Percentiles rank a stretch among this genome's conserved stretches.
Evolutionary conservation across 2,329 filamentous ascomycete genomes (phyloP).

Genomic region (Rhinocladiella mackenziei): DNA sequence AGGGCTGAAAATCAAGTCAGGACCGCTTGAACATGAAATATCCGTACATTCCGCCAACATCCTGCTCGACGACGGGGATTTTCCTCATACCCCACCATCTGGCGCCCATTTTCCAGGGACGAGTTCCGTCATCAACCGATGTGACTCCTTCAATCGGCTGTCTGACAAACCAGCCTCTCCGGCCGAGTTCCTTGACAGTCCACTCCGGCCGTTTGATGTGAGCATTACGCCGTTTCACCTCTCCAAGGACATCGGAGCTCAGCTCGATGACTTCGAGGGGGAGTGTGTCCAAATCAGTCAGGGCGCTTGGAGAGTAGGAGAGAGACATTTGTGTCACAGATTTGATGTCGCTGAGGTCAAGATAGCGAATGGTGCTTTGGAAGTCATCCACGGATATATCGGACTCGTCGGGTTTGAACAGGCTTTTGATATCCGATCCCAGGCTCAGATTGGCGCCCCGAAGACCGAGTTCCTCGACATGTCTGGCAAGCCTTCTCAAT

Average conservation of each 20-base stretch:
- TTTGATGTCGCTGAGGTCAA: constrained; percentile 71
- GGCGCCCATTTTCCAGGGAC: constrained; percentile 79
- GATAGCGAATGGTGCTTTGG: constrained; percentile 58
- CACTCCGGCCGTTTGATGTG: constrained; percentile 57
- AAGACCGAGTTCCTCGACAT: constrained; percentile 71
- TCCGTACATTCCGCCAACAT: constrained; percentile 57
- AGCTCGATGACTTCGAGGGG: constrained; percentile 76
- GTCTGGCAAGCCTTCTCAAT: constrained; percentile 63
- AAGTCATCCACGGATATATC: constrained; percentile 33
- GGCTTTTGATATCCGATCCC: constrained; percentile 57
- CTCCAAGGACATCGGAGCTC: constrained; percentile 63
- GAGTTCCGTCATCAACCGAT: constrained; percentile 52
- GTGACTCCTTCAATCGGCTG: constrained; percentile 32
- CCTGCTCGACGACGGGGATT: constrained; percentile 52
- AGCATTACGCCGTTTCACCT: constrained; percentile 56
- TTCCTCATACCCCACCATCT: constrained; percentile 81
- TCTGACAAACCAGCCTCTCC: constrained; percentile 64
- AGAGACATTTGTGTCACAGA: constrained; percentile 54
- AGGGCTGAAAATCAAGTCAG: constrained; percentile 4
- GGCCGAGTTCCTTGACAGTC: constrained; percentile 64
- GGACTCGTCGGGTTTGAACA: constrained; percentile 48
- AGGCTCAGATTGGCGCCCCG: constrained; percentile 63
- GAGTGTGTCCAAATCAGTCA: constrained; percentile 58
- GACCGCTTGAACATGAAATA: constrained; percentile 57
- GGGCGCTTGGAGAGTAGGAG: constrained; percentile 52